Conservation (phyloP, 192 early-diverging fungal species). For the Coemansia aciculifera region DNA sequence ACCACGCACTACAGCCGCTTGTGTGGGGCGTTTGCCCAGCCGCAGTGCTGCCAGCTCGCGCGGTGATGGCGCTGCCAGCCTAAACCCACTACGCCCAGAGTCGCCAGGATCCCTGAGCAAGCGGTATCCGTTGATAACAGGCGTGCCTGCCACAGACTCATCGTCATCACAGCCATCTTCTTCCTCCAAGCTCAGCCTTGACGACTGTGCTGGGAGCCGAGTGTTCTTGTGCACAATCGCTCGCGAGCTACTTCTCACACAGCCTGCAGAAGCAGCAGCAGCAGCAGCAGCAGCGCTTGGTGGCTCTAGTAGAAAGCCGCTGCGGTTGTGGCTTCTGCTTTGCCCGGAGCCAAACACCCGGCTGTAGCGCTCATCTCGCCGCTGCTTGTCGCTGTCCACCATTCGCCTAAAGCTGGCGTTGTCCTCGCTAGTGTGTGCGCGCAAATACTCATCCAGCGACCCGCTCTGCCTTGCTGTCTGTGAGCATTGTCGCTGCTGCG, state of each 20-base stretch:
- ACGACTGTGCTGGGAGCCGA: slow-evolving; percentile 8
- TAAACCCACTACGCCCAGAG: slow-evolving; percentile 12
- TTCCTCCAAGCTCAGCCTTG: neutral
- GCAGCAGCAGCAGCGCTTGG: neutral
- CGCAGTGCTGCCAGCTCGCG: slow-evolving; percentile 24
- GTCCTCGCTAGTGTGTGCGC: slow-evolving; percentile 35
- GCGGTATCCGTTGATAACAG: slow-evolving; percentile 37
- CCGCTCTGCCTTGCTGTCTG: neutral
- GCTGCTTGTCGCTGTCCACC: slow-evolving; percentile 14
- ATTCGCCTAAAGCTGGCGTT: slow-evolving; percentile 36
- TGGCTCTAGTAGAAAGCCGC: neutral
- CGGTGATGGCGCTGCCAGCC: slow-evolving; percentile 16
- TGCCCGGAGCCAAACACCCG: neutral
- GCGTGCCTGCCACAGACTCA: slow-evolving; percentile 23
- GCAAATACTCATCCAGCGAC: slow-evolving; percentile 28
- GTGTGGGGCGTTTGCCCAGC: neutral
- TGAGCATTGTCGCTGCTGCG: neutral
- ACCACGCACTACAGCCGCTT: neutral
- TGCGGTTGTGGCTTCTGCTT: neutral
- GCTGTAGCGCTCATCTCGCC: slow-evolving; percentile 4
- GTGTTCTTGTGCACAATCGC: slow-evolving; percentile 38
- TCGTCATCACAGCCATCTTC: slow-evolving; percentile 12
- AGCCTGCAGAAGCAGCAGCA: too few relatives aligned
- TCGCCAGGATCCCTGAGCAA: slow-evolving; percentile 19
- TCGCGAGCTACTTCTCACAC: too few relatives aligned